Evolutionary conservation across 1,139 yeast species (phyloP).

Genomic region (Candida albicans): DNA sequence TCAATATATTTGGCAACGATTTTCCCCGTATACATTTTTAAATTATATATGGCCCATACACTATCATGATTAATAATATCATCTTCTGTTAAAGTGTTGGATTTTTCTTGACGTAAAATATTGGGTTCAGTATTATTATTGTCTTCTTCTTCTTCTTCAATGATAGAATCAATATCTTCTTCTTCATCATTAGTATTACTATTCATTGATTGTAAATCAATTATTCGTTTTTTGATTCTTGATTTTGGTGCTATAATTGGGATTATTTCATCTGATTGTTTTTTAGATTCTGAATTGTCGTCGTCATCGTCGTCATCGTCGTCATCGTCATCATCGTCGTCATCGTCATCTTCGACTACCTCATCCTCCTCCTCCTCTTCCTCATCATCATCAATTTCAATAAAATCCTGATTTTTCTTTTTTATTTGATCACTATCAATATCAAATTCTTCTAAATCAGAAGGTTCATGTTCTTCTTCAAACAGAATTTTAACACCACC

Average conservation of each 20-base stretch:
- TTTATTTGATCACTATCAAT: background rate
- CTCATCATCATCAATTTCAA: background rate
- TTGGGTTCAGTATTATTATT: conserved; percentile 5
- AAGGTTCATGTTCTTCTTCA: conserved; percentile 3
- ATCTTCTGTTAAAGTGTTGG: conserved; percentile 18
- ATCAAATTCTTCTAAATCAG: conserved; percentile 4
- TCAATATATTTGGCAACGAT: conserved; percentile 20
- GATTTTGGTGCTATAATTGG: conserved; percentile 1
- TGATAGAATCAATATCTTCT: conserved; percentile 6
- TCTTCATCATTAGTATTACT: no score
- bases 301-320: conserved; percentile 3
- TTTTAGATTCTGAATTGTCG: background rate
- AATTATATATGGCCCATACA: conserved; percentile 40
- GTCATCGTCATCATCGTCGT: conserved; percentile 1
- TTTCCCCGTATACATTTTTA: conserved; percentile 38
- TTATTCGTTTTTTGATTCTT: conserved; percentile 1
- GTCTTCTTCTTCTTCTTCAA: no score
- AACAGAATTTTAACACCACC: conserved; percentile 1
- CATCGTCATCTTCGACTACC: conserved; percentile 1
- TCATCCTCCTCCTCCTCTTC: conserved; percentile 2
- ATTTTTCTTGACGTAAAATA: conserved; percentile 23
- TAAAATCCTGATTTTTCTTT: background rate
- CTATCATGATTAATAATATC: conserved; percentile 22
- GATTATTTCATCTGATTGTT: conserved; percentile 1
- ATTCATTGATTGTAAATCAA: conserved; percentile 9